phyloP scores from a whole-genome alignment of 495 filamentous ascomycete species.

The Delitschia confertaspora region DNA sequence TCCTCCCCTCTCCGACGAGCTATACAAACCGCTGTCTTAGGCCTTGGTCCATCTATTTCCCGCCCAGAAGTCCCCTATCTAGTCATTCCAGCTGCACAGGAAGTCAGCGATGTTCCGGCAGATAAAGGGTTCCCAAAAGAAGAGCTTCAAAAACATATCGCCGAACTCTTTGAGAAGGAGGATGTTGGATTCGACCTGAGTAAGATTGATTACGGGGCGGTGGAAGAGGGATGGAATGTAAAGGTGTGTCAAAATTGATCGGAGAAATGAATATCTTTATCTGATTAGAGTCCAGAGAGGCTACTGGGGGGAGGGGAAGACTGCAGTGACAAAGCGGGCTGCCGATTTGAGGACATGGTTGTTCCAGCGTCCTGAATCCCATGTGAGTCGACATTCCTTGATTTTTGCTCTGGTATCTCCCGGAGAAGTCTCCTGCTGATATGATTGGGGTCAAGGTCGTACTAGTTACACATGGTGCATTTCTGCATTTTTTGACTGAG shows the following conservation, averaged over 20 bases:
- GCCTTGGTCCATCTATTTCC: conserved; percentile 51
- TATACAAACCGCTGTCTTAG: conserved; percentile 65
- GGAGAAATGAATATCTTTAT: too few relatives aligned
- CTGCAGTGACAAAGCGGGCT: conserved; percentile 34
- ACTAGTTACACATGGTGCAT: conserved; percentile 64
- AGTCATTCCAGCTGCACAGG: conserved; percentile 70
- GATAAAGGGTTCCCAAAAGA: conserved; percentile 58
- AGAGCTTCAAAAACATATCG: conserved; percentile 43
- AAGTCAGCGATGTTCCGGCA: conserved; percentile 65
- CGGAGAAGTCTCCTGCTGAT: too few relatives aligned
- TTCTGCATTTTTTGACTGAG: conserved; percentile 69
- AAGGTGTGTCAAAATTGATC: conserved; percentile 52
- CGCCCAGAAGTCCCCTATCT: conserved; percentile 44
- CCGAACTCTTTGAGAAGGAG: neutral
- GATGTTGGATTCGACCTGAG: conserved; percentile 39
- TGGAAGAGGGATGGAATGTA: conserved; percentile 59
- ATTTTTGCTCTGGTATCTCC: neutral
- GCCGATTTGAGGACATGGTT: conserved; percentile 13
- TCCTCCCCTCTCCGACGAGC: conserved; percentile 79
- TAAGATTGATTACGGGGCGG: conserved; percentile 54
- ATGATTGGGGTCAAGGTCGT: conserved; percentile 53
- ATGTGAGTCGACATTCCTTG: conserved; percentile 4
- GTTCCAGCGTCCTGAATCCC: conserved; percentile 3
- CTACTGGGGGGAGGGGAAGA: conserved; percentile 54
- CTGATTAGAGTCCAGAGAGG: too few relatives aligned